A percentile compares a stretch with the other conserved stretches of the same genome.
These are phyloP conservation scores for Cudoniella acicularis DNA, from an alignment of 495 filamentous ascomycete species.

Conservation along the genomic window DNA sequence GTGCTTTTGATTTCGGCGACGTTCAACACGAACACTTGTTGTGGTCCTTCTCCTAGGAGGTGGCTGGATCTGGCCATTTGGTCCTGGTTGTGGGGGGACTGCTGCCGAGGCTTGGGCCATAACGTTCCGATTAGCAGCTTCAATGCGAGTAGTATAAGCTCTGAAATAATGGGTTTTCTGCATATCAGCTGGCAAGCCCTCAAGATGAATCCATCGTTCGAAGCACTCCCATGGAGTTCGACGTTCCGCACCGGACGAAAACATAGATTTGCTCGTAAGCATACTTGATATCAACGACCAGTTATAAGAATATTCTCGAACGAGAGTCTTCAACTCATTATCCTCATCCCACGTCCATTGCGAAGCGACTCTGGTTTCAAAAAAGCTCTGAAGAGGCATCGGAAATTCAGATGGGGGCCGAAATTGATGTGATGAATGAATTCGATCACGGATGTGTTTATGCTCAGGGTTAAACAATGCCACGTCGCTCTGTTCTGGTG, in stretches of 20 bases:
- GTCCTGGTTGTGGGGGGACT: conserved; percentile 49
- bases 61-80: conserved; percentile 52
- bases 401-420: conserved; percentile 83
- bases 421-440: conserved; percentile 91
- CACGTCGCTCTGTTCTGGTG: conserved; percentile 71
- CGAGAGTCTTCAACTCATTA: conserved; percentile 77
- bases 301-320: conserved; percentile 92
- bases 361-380: conserved; percentile 77
- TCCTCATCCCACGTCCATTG: conserved; percentile 91
- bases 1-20: conserved; percentile 78
- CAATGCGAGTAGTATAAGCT: conserved; percentile 74
- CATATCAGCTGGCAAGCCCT: conserved; percentile 88
- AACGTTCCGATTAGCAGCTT: conserved; percentile 68
- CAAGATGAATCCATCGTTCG: conserved; percentile 88
- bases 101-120: conserved; percentile 57
- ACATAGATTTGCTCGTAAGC: conserved; percentile 67
- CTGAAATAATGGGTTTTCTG: conserved; percentile 90
- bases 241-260: conserved; percentile 78
- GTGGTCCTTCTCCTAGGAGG: conserved; percentile 60
- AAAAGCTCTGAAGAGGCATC: conserved; percentile 87
- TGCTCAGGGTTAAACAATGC: conserved; percentile 88
- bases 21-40: conserved; percentile 74
- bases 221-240: conserved; percentile 99
- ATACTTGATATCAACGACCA: conserved; percentile 89
- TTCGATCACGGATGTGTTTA: conserved; percentile 81